Percentiles rank a stretch among this genome's conserved stretches.
Conservation (phyloP, 352 stramenopile species). For the Globisporangium middletonii region DNA sequence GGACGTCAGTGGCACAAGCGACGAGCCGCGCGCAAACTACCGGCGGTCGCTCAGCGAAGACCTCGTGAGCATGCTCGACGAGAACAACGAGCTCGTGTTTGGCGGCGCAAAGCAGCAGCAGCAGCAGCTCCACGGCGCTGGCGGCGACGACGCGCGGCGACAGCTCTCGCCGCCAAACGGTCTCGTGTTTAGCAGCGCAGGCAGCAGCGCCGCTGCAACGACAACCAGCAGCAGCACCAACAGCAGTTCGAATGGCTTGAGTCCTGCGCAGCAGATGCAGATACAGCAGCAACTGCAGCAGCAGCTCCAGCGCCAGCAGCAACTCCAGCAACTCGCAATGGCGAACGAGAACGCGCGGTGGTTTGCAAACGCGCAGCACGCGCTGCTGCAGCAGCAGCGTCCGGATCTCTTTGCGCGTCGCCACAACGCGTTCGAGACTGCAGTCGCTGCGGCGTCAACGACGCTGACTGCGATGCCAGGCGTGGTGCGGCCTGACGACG, state of each 20-base stretch:
- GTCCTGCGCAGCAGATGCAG: conserved; percentile 9
- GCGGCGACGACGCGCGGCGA: background rate
- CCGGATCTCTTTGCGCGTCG: conserved; percentile 11
- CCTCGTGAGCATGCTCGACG: conserved; percentile 70
- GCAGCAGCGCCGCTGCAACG: too few species aligned
- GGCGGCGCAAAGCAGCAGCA: conserved; percentile 18
- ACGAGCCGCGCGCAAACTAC: conserved; percentile 28
- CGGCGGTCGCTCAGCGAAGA: conserved; percentile 70
- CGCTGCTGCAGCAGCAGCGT: conserved; percentile 14
- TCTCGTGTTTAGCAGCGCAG: conserved; percentile 1
- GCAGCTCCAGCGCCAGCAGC: conserved; percentile 16
- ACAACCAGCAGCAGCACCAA: background rate
- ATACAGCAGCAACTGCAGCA: conserved; percentile 16
- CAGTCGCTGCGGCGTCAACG: conserved; percentile 24
- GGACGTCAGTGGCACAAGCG: conserved; percentile 7
- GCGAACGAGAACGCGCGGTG: conserved; percentile 13
- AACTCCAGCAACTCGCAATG: conserved; percentile 15
- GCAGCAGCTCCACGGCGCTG: conserved; percentile 8
- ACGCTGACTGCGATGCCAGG: conserved; percentile 35
- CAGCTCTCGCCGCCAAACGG: conserved; percentile 12
- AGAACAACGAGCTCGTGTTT: conserved; percentile 32
- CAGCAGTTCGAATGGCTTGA: background rate
- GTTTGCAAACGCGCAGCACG: conserved; percentile 7
- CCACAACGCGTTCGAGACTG: conserved; percentile 23
- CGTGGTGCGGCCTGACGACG: conserved; percentile 4